Conservation (phyloP, 495 filamentous ascomycete genomes). For the Podospora sp. region DNA sequence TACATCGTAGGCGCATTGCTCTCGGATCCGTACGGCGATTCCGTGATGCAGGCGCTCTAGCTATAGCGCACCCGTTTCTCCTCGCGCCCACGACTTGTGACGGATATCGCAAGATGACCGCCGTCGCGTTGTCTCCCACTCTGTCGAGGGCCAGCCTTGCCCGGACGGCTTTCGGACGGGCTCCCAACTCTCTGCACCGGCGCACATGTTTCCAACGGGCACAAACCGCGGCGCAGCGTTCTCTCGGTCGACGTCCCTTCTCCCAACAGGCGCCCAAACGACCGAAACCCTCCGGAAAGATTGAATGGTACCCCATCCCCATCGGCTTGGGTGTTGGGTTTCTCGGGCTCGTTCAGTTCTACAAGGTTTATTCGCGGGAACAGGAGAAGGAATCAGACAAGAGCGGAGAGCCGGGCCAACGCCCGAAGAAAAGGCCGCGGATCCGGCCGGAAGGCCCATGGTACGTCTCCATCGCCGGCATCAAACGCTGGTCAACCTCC, state of each 20-base stretch:
- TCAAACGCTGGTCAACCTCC: slow-evolving; percentile 17
- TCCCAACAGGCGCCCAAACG: slow-evolving; percentile 42
- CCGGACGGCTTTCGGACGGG: slow-evolving; percentile 25
- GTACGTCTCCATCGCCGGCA: slow-evolving; percentile 45
- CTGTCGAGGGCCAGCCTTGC: slow-evolving; percentile 29
- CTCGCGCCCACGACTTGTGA: background rate
- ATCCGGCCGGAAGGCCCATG: slow-evolving; percentile 88
- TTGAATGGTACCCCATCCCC: slow-evolving; percentile 96
- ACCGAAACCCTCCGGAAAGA: slow-evolving; percentile 61
- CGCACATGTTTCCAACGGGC: slow-evolving; percentile 21
- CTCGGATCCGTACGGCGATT: background rate
- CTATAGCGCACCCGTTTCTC: background rate
- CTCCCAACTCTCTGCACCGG: slow-evolving; percentile 23
- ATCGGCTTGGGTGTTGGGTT: slow-evolving; percentile 86
- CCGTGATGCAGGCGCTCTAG: background rate
- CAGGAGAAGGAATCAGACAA: slow-evolving; percentile 58
- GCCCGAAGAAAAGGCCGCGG: slow-evolving; percentile 65
- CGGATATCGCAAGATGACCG: slow-evolving; percentile 28
- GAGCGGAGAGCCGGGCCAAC: slow-evolving; percentile 38
- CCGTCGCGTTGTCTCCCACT: slow-evolving; percentile 27
- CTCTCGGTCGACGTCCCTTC: slow-evolving; percentile 31
- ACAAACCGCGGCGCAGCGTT: slow-evolving; percentile 16
- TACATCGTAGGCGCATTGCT: background rate
- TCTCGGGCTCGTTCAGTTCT: slow-evolving; percentile 81
- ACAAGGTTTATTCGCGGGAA: slow-evolving; percentile 67